Conservation (phyloP, 768 basidiomycete genomes). For the Dentipellis sp. region DNA sequence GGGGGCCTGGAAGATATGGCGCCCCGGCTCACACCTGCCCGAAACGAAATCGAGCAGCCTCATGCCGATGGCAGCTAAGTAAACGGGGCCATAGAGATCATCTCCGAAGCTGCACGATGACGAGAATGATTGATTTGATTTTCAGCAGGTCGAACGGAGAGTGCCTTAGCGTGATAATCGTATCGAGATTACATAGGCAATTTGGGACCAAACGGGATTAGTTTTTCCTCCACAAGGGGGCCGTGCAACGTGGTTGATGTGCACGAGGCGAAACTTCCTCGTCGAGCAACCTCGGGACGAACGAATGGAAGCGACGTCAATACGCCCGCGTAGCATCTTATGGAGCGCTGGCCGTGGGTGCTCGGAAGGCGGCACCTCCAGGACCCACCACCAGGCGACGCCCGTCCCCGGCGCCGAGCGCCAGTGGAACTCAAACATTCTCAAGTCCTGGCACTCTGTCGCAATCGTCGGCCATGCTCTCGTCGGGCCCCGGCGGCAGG, state of each 20-base stretch:
- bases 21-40: neutral
- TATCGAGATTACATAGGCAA: neutral
- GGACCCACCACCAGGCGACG: too few species aligned
- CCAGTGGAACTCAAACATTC: too few species aligned
- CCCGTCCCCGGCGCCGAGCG: too few species aligned
- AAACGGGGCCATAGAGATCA: neutral
- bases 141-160: neutral
- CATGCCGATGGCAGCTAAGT: neutral
- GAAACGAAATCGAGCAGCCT: neutral
- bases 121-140: neutral
- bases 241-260: too few species aligned
- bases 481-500: too few species aligned
- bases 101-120: neutral
- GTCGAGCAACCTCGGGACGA: neutral
- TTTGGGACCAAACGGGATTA: neutral
- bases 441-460: too few species aligned
- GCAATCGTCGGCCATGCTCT: too few species aligned
- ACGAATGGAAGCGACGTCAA: neutral
- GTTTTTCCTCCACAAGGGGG: neutral
- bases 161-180: neutral
- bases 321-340: too few species aligned
- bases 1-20: neutral
- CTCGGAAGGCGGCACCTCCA: neutral
- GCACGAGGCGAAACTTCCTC: neutral
- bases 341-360: neutral